Conservation (phyloP, 176 grass and related monocot species). For the Triticum dicoccoides region DNA sequence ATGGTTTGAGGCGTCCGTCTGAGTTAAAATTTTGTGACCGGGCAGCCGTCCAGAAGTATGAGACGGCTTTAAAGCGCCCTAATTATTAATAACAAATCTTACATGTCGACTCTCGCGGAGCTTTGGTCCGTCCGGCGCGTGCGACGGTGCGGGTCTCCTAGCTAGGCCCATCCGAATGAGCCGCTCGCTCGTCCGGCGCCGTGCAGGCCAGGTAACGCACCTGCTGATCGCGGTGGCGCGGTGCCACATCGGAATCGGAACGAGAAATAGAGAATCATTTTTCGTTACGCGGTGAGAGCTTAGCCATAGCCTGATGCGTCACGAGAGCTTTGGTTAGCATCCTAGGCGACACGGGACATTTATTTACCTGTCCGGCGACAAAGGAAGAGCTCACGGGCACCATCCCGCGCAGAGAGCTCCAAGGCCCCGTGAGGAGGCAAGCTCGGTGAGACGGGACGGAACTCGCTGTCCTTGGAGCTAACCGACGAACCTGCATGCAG, state of each 20-base stretch:
- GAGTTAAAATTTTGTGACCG: too few species aligned
- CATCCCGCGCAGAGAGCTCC: not conserved
- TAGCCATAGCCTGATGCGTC: not conserved
- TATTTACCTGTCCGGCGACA: conserved; percentile 1
- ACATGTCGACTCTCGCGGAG: too few species aligned
- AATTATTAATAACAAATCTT: too few species aligned
- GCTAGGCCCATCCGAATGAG: too few species aligned
- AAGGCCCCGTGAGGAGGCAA: not conserved
- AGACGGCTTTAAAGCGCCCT: too few species aligned
- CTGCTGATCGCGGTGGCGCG: too few species aligned
- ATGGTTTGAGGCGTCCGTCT: too few species aligned
- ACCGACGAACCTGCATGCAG: not conserved
- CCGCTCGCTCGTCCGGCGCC: too few species aligned
- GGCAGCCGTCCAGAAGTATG: too few species aligned
- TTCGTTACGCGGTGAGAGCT: not conserved
- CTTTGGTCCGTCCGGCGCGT: too few species aligned
- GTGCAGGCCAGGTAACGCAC: too few species aligned
- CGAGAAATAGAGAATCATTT: not conserved
- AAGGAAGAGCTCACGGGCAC: not conserved
- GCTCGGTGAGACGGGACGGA: not conserved
- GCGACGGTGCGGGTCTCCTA: too few species aligned
- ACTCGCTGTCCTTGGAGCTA: not conserved
- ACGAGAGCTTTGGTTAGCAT: not conserved
- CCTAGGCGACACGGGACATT: conserved; percentile 6
- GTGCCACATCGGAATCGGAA: not conserved